Evolutionary conservation across 306 rosid species (phyloP).

Genomic region (Senna siamea): DNA sequence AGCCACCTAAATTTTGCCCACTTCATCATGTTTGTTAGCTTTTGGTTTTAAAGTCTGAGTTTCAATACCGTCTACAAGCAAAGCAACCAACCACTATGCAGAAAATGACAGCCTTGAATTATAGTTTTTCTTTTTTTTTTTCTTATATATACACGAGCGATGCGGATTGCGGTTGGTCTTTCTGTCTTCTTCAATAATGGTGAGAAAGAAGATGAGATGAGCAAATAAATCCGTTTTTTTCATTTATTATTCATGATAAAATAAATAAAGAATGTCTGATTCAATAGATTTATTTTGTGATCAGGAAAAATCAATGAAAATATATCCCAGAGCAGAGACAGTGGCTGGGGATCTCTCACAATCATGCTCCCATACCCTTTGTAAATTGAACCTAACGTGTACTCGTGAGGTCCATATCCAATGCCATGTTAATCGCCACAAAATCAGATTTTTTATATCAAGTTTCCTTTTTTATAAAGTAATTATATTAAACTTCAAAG

Average conservation of each 20-base stretch:
- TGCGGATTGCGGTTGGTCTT: background rate
- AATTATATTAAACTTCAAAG: too few species aligned
- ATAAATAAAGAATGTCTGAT: background rate
- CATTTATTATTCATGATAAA: background rate
- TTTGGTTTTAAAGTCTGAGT: background rate
- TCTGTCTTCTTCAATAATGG: background rate
- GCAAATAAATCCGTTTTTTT: background rate
- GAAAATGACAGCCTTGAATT: background rate
- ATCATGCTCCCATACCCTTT: background rate
- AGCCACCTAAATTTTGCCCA: background rate
- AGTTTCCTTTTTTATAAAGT: too few species aligned
- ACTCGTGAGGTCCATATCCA: background rate
- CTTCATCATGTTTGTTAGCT: too few species aligned
- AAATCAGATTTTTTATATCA: background rate
- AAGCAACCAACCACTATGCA: background rate
- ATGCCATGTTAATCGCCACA: background rate
- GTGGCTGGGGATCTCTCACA: background rate
- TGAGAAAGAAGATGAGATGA: background rate
- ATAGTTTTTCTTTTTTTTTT: background rate
- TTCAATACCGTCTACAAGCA: too few species aligned
- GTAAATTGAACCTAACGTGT: background rate
- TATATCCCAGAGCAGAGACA: background rate
- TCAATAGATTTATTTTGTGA: background rate
- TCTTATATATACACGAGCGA: background rate
- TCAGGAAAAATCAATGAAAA: background rate